Percentiles rank a stretch among this genome's conserved stretches.
phyloP scores from a whole-genome alignment of 345 rosid species.

The Crucihimalaya himalaica region DNA sequence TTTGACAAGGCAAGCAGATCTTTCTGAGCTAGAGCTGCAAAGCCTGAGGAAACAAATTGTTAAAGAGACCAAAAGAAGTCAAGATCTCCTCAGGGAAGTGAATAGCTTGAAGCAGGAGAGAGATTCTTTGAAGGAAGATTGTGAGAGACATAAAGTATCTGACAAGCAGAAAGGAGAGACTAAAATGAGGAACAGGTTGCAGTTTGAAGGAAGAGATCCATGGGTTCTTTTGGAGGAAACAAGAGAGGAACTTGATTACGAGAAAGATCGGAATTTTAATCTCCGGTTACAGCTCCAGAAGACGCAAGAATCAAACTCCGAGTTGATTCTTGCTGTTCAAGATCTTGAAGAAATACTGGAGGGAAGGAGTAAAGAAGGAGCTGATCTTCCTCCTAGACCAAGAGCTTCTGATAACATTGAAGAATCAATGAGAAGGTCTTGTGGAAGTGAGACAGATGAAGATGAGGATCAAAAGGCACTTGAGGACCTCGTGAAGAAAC shows the following conservation, averaged over 20 bases:
- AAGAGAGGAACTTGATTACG: slow-evolving; percentile 69
- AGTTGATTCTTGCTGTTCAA: slow-evolving; percentile 86
- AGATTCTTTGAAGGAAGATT: slow-evolving; percentile 57
- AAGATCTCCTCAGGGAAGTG: slow-evolving; percentile 74
- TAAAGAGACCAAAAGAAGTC: slow-evolving; percentile 84
- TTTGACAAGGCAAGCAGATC: slow-evolving; percentile 68
- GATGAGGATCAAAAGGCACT: slow-evolving; percentile 87
- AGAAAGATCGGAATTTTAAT: slow-evolving; percentile 68
- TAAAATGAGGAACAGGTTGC: slow-evolving; percentile 54
- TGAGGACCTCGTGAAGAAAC: slow-evolving; percentile 80
- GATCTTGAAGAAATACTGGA: slow-evolving; percentile 82
- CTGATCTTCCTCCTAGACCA: slow-evolving; percentile 36
- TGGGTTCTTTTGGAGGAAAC: slow-evolving; percentile 67
- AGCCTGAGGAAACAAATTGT: slow-evolving; percentile 79
- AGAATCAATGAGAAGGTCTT: slow-evolving; percentile 29
- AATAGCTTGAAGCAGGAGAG: slow-evolving; percentile 65
- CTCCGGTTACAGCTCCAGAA: slow-evolving; percentile 81
- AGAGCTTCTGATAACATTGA: slow-evolving; percentile 37
- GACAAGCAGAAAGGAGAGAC: slow-evolving; percentile 48
- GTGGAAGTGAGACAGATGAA: slow-evolving; percentile 56
- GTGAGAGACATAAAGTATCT: slow-evolving; percentile 56
- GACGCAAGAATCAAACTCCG: slow-evolving; percentile 83
- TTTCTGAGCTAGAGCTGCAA: slow-evolving; percentile 85
- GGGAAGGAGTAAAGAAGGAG: slow-evolving; percentile 51
- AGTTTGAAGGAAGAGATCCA: slow-evolving; percentile 59